phyloP scores from a whole-genome alignment of 164 flowering plant genomes.

The Santalum album region DNA sequence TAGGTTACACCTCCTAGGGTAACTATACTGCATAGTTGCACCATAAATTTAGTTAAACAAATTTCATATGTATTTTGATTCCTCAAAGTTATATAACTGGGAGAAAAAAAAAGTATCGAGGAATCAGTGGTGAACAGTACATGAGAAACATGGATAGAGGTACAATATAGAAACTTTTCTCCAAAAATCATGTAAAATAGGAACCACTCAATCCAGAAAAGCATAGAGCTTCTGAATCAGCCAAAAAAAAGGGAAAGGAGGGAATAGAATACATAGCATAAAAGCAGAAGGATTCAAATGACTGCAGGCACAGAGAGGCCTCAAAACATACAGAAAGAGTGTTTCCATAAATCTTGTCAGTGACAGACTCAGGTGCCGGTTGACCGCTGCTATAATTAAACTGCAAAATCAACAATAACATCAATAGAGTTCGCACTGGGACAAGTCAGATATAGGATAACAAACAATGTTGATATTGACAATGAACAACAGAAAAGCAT shows the following conservation, averaged over 20 bases:
- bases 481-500: background rate
- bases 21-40: too few species aligned
- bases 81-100: too few species aligned
- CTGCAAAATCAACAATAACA: slow-evolving; percentile 26
- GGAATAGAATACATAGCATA: background rate
- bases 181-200: too few species aligned
- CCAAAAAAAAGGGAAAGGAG: background rate
- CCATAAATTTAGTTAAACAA: too few species aligned
- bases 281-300: background rate
- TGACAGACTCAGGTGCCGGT: slow-evolving; percentile 96
- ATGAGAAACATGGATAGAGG: too few species aligned
- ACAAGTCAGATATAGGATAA: background rate
- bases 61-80: too few species aligned
- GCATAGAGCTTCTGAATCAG: too few species aligned
- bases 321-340: slow-evolving; percentile 73
- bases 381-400: slow-evolving; percentile 98
- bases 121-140: too few species aligned
- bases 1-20: too few species aligned
- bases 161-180: too few species aligned
- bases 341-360: slow-evolving; percentile 97
- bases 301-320: background rate
- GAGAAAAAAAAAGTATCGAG: too few species aligned
- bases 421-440: slow-evolving; percentile 1
- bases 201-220: too few species aligned
- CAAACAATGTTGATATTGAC: background rate